Conservation (phyloP, 2,329 filamentous ascomycete species). For the Trichoderma polysporum region DNA sequence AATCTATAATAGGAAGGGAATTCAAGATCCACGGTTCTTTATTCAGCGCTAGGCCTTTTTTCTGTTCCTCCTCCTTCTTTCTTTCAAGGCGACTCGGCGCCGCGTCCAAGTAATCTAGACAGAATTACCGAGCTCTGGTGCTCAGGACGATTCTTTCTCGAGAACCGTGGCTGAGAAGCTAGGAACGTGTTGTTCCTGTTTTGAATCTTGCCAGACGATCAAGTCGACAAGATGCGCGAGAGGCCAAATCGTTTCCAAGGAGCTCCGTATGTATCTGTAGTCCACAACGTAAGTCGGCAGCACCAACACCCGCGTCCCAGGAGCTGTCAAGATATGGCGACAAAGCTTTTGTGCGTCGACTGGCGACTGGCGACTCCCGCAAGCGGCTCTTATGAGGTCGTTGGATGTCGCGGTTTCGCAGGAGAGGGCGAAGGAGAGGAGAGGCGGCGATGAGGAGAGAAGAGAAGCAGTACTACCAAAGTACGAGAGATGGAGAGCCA, state of each 20-base stretch:
- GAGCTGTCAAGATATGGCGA: slow-evolving; percentile 11
- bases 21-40: background rate
- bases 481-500: slow-evolving; percentile 15
- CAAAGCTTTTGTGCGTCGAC: slow-evolving; percentile 3
- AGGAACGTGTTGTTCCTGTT: background rate
- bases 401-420: background rate
- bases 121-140: background rate
- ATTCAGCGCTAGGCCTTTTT: background rate
- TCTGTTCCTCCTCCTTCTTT: background rate
- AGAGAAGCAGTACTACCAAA: slow-evolving; percentile 12
- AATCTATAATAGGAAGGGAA: background rate
- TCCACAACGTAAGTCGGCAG: slow-evolving; percentile 18
- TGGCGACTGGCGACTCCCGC: background rate
- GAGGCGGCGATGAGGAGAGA: slow-evolving; percentile 21
- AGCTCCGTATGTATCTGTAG: slow-evolving; percentile 13
- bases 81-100: slow-evolving; percentile 2
- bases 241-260: background rate
- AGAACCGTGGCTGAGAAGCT: background rate
- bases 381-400: slow-evolving; percentile 18
- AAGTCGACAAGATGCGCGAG: slow-evolving; percentile 15
- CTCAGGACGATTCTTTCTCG: background rate
- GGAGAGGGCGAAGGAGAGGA: slow-evolving; percentile 12
- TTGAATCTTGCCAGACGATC: background rate
- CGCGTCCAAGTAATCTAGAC: background rate
- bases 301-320: slow-evolving; percentile 21